Base-by-base conservation (phyloP, 805 yeast genomes). In the Saccharomycopsis microspora region DNA sequence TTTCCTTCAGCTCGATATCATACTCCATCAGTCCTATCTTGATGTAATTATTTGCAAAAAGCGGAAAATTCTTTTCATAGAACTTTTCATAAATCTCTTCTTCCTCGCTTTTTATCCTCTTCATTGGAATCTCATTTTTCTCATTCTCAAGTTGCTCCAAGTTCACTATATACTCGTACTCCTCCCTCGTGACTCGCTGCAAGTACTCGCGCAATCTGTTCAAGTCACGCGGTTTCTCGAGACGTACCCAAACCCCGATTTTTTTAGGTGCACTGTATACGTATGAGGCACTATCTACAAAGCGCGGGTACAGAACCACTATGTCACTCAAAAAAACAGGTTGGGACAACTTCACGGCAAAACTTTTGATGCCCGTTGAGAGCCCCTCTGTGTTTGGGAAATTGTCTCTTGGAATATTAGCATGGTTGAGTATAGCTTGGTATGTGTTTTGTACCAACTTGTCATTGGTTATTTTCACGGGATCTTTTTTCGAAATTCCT, bases 181-280 rank as follows among this genome's bases (percentile, higher is more conserved):
- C 27, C 28, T 46, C 44, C 30, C 40, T 42, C 5, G 52, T 42
- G 11, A 32, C 41, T n/a, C 43, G 37, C 11, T 43, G 44, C 28
- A 46, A 34, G 28, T 46, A 42, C 5, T 42, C 35, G 31, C 37
- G 29, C 8, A 49, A 27, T 10, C 36, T 40, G 7, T 39, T 7
- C 11, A 35, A 31, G 44, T 54, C 42, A 28, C 39, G 10, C 51
- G 59, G 44, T 35, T 41, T 42, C 50, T 55, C 44, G 31, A 62
- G 50, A 28, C 56, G 56, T 7, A 64, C 59, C 53, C 59, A 68
- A 1, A 69, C 50, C 3, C 67, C 57, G 1, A 66, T 55, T 4
- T 44, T 49, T 39, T 59, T 62, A 3, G 74, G 74, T 6, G 70
- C 67, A 4, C 72, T 64, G 35, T 64, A 63, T 57, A 68, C 57